Evolutionary conservation across 2,329 filamentous ascomycete genomes (phyloP), one percentile per base, ranked within the genome.

Genomic region (Fonsecaea nubica): DNA sequence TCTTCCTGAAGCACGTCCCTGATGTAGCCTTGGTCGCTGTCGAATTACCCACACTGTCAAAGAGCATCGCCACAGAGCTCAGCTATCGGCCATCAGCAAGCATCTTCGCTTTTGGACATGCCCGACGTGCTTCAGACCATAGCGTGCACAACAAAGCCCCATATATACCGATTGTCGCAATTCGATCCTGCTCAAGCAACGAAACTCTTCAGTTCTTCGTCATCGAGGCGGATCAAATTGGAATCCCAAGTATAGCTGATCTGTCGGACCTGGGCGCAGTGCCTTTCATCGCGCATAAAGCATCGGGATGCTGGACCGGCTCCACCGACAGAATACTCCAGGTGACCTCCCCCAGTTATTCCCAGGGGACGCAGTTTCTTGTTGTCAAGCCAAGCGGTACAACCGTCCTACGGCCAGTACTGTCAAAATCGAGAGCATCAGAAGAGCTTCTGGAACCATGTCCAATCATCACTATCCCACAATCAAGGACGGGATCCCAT

Each of bases 391-490:
- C 62, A n/a, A 63, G 64, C 35, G 64, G 60, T 25, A 71, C 65
- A 21, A 71, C 58, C 30, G 58, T 69, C 35, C 48, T 71, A 7
- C 64, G 52, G 36, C 64, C 75, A 13, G 67, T 75, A 13, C 70
- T 75, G 32, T 33, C 36, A 32, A 45, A 21, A n/a, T 15, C 58
- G 13, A 12, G 69, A 72, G 56, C 65, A 59, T 64, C 12, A 64
- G 67, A 50, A 1, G 38, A 13, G 13, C 77, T 58, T 33, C 72
- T 88, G 3, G 79, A 84, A 63, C 75, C 81, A 0, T 82, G 83
- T 64, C 79, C 79, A 2, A 71, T 87, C 10, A 71, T 83, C 18
- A 79, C 79, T 40, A 76, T 87, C 42, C 71, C 75, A 1, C 74
- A 75, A 13, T 73, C 76, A 1, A 73, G 80, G 32, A 85, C 82